These are phyloP conservation scores for Pyrus pyrifolia DNA, from an alignment of 306 rosid genomes.

Conservation along the genomic window DNA sequence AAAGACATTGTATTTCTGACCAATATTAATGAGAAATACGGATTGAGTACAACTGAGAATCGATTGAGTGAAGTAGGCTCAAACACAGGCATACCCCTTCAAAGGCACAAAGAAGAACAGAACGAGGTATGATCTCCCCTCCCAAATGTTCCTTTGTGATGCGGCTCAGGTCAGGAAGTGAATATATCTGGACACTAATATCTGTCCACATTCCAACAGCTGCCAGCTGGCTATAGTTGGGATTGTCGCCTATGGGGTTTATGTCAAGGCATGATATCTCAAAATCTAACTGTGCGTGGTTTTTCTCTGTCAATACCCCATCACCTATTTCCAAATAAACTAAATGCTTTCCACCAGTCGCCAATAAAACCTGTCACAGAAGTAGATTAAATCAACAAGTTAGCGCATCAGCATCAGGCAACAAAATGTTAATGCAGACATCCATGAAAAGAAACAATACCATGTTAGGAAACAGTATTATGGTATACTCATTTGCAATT, in stretches of 20 bases:
- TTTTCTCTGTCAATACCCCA: slow-evolving; percentile 53
- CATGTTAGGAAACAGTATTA: background rate
- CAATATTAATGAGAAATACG: background rate
- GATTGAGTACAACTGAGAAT: background rate
- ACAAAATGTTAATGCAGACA: background rate
- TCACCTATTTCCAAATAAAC: slow-evolving; percentile 88
- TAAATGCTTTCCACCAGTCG: slow-evolving; percentile 89
- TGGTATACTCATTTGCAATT: background rate
- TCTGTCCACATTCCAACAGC: slow-evolving; percentile 99
- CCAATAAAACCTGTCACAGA: slow-evolving; percentile 81
- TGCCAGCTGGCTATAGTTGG: slow-evolving; percentile 74
- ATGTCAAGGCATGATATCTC: slow-evolving; percentile 96
- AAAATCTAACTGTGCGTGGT: slow-evolving; percentile 69
- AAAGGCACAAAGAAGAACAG: slow-evolving; percentile 95
- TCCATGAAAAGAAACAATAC: background rate
- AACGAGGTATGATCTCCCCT: slow-evolving; percentile 97
- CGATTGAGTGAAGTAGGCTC: slow-evolving; percentile 1
- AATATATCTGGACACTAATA: slow-evolving; percentile 79
- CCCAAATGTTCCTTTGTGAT: slow-evolving; percentile 87
- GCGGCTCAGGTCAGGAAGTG: slow-evolving; percentile 84
- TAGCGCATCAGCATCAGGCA: background rate
- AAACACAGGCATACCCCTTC: slow-evolving; percentile 74
- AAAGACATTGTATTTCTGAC: background rate
- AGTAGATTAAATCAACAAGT: slow-evolving; percentile 3
- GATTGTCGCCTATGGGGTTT: slow-evolving; percentile 85